phyloP scores from a whole-genome alignment of 352 stramenopile species.

The Globisporangium ultimum region DNA sequence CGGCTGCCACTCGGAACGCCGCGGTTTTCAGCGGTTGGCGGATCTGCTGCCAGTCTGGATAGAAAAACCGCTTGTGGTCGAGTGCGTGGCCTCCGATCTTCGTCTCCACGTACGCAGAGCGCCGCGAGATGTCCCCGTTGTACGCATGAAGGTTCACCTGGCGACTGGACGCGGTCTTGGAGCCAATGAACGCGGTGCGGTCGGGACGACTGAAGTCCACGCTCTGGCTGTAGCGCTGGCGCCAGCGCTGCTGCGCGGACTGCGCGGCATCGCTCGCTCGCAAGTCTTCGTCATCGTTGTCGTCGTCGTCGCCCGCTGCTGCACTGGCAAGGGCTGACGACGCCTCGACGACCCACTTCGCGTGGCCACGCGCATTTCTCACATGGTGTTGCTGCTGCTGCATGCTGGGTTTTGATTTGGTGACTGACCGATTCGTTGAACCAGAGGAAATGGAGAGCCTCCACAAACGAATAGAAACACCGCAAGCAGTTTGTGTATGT shows the following conservation, averaged over 20 bases:
- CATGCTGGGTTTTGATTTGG: not conserved
- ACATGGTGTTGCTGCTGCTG: too few species aligned
- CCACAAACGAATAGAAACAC: too few species aligned
- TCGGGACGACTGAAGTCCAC: too few species aligned
- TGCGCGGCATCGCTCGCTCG: too few species aligned
- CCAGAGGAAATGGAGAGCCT: too few species aligned
- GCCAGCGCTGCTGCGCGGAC: too few species aligned
- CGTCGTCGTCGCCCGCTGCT: conserved; percentile 2
- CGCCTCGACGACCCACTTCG: not conserved
- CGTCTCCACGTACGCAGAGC: conserved; percentile 45
- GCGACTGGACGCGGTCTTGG: conserved; percentile 23
- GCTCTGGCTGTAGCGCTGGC: too few species aligned
- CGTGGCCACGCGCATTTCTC: too few species aligned
- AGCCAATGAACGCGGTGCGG: conserved; percentile 7
- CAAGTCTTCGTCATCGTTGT: not conserved
- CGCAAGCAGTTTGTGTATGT: too few species aligned
- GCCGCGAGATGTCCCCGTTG: conserved; percentile 17
- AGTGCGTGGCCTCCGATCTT: conserved; percentile 79
- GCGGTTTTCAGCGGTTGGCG: conserved; percentile 31
- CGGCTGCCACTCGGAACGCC: conserved; percentile 14
- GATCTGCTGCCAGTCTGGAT: conserved; percentile 13
- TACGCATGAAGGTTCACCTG: conserved; percentile 62
- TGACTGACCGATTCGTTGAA: not conserved
- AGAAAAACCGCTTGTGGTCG: conserved; percentile 36
- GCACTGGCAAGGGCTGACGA: not conserved